These are phyloP conservation scores for Anthracocystis setariae DNA, from an alignment of 1,284 basidiomycete genomes.

Conservation along the genomic window DNA sequence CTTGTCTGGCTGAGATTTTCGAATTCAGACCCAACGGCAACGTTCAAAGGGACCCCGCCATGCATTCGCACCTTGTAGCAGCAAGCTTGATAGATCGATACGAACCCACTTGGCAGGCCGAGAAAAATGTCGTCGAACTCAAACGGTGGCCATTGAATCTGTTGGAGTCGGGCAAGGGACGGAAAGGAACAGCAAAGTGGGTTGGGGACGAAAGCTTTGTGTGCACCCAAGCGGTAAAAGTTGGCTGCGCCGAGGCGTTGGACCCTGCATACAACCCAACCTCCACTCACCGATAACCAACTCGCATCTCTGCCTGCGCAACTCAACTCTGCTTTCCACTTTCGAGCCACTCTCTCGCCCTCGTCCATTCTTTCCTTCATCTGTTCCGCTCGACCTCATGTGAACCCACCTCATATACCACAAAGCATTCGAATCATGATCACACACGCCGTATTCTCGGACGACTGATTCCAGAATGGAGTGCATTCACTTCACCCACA, in stretches of 20 bases:
- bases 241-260: background rate
- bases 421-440: background rate
- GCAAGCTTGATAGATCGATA: too few relatives aligned
- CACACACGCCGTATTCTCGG: background rate
- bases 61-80: background rate
- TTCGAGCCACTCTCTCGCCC: slow-evolving; percentile 2
- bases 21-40: background rate
- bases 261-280: background rate
- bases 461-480: slow-evolving; percentile 7
- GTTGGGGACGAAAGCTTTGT: too few relatives aligned
- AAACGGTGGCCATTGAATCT: too few relatives aligned
- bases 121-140: too few relatives aligned
- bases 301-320: background rate
- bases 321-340: background rate
- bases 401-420: background rate
- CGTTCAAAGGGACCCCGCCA: background rate
- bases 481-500: slow-evolving; percentile 9
- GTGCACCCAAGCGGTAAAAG: background rate
- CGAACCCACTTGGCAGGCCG: too few relatives aligned
- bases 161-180: too few relatives aligned
- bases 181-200: too few relatives aligned
- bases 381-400: background rate
- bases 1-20: background rate
- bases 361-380: background rate
- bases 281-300: background rate